These are phyloP conservation scores for Didymella lethalis DNA, from an alignment of 2,329 filamentous ascomycete species.

Conservation along the genomic window DNA sequence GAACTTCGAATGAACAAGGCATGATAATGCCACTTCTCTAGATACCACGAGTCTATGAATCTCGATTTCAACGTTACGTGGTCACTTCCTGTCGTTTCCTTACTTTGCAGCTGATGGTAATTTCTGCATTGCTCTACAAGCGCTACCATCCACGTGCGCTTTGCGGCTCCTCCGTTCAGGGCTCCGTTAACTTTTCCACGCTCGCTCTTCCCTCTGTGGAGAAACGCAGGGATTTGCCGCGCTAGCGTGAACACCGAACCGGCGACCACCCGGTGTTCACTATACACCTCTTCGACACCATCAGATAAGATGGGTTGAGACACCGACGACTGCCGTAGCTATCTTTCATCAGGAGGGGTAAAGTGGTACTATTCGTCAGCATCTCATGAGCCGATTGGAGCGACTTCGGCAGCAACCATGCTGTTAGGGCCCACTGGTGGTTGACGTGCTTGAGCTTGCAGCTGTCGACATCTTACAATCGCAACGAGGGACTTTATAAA, in stretches of 20 bases:
- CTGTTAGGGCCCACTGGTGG: constrained; percentile 14
- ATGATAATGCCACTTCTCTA: constrained; percentile 49
- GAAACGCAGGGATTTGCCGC: constrained; percentile 13
- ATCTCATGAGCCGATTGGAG: constrained; percentile 13
- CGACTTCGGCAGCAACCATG: constrained; percentile 16
- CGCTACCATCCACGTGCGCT: background rate
- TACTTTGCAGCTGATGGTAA: background rate
- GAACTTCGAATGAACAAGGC: constrained; percentile 50
- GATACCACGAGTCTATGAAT: constrained; percentile 52
- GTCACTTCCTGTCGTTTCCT: constrained; percentile 9
- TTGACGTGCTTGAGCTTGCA: constrained; percentile 21
- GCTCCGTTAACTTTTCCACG: background rate
- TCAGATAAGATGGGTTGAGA: constrained; percentile 11
- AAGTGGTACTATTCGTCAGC: constrained; percentile 10
- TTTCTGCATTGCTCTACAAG: background rate
- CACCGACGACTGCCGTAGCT: constrained; percentile 9
- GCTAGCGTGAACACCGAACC: constrained; percentile 14
- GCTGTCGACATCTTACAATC: constrained; percentile 16
- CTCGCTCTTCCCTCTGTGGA: background rate
- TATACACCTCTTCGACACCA: background rate
- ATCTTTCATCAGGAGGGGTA: constrained; percentile 9
- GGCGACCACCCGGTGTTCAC: constrained; percentile 11
- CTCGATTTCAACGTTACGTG: constrained; percentile 46
- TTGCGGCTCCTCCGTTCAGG: background rate
- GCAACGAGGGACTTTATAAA: constrained; percentile 12